Conservation (phyloP, 2,329 filamentous ascomycete genomes). For the Xylaria sp. region DNA sequence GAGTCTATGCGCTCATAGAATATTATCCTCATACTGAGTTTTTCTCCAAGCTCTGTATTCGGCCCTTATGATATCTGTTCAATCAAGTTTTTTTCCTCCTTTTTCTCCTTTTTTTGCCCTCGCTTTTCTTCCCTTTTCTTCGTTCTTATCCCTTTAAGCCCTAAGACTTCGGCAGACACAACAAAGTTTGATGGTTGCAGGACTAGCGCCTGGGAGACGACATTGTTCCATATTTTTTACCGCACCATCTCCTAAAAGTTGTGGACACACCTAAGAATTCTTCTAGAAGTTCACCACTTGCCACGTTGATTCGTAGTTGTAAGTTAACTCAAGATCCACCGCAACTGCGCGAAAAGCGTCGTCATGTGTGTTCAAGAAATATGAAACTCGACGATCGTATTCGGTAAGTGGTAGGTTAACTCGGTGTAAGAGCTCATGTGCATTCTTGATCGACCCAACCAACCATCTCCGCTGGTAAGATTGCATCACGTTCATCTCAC, state of each 20-base stretch:
- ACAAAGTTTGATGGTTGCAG: conserved; percentile 30
- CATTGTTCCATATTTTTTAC: conserved; percentile 23
- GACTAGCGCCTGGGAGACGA: conserved; percentile 18
- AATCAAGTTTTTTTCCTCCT: neutral
- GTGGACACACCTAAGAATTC: conserved; percentile 1
- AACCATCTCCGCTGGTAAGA: neutral
- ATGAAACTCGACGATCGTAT: conserved; percentile 3
- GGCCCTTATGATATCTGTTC: too few species aligned
- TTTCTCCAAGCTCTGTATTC: too few species aligned
- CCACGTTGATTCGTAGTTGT: neutral
- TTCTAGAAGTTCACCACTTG: conserved; percentile 30
- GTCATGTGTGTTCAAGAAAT: conserved; percentile 13
- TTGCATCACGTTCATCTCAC: neutral
- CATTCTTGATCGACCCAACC: neutral
- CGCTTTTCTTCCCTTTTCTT: neutral
- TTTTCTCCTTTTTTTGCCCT: neutral
- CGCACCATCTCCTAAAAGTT: conserved; percentile 1
- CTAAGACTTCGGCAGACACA: conserved; percentile 25
- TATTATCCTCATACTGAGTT: too few species aligned
- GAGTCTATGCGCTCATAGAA: too few species aligned
- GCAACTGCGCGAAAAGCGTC: conserved; percentile 17
- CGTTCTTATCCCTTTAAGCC: neutral
- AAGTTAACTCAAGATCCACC: conserved; percentile 6
- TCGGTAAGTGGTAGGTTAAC: conserved; percentile 1
- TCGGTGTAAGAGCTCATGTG: conserved; percentile 1